phyloP scores from a whole-genome alignment of 345 rosid genomes.

The Psidium friedrichsthalianum region DNA sequence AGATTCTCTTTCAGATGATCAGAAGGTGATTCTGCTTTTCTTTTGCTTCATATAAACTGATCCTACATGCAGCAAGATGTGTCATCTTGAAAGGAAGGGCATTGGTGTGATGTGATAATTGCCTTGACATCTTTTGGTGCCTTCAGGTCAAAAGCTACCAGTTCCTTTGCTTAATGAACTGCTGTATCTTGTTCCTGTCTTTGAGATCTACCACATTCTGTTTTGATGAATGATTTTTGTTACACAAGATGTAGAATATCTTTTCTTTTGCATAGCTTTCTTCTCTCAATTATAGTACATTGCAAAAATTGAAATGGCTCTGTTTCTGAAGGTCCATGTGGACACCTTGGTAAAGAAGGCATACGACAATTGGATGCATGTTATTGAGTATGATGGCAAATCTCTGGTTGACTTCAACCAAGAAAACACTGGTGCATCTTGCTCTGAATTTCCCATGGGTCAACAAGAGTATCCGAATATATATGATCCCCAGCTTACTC shows the following conservation, averaged over 20 bases:
- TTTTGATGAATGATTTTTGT: neutral
- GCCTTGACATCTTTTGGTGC: neutral
- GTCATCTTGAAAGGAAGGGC: neutral
- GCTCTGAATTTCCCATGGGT: constrained; percentile 15
- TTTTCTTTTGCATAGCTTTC: neutral
- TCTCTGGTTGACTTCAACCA: constrained; percentile 49
- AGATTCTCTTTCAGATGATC: constrained; percentile 68
- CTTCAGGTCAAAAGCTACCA: neutral
- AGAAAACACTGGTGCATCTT: constrained; percentile 18
- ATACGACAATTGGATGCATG: constrained; percentile 94
- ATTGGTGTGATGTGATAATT: neutral
- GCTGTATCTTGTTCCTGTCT: neutral
- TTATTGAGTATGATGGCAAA: constrained; percentile 78
- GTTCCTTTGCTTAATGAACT: neutral
- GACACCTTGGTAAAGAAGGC: constrained; percentile 90
- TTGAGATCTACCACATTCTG: neutral
- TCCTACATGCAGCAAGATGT: neutral
- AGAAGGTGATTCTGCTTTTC: constrained; percentile 46
- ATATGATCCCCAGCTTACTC: constrained; percentile 23
- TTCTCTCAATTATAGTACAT: neutral
- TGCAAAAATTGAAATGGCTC: neutral
- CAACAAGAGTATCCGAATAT: constrained; percentile 27
- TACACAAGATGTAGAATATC: neutral
- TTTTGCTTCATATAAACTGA: neutral
- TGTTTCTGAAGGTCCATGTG: constrained; percentile 44